Conservation (phyloP, 2,329 filamentous ascomycete genomes). For the Esteya vermicola region DNA sequence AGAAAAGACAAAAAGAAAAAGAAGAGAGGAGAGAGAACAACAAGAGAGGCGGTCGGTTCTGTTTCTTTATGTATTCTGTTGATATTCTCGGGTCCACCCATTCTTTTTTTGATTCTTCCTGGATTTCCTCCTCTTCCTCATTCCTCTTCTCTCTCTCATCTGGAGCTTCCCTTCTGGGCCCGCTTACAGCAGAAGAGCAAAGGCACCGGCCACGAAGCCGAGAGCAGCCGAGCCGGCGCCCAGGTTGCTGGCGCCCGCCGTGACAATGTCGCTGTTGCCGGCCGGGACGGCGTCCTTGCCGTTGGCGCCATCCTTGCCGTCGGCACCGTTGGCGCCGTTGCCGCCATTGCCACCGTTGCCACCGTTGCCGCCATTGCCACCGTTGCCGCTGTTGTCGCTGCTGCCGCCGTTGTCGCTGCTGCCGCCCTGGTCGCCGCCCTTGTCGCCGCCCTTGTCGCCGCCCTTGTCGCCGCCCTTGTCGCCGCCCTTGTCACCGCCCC, state of each 20-base stretch:
- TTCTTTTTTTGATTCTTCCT: no score
- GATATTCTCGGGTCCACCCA: no score
- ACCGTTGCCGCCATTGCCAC: no score
- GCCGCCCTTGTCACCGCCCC: neutral
- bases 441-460: constrained; percentile 9
- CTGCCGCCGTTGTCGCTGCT: no score
- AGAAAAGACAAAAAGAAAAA: no score
- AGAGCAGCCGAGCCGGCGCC: constrained; percentile 7
- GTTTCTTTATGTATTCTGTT: no score
- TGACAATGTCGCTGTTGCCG: constrained; percentile 1
- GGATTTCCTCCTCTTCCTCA: neutral
- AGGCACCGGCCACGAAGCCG: constrained; percentile 9
- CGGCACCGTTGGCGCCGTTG: neutral
- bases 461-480: neutral
- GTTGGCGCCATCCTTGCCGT: neutral
- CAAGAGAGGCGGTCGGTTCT: no score
- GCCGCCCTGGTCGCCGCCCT: constrained; percentile 4
- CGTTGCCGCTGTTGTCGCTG: no score
- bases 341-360: neutral
- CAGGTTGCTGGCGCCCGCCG: constrained; percentile 8
- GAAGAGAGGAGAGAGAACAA: no score
- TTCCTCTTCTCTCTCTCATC: no score
- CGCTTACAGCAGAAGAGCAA: constrained; percentile 9
- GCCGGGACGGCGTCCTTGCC: neutral
- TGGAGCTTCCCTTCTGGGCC: no score